Evolutionary conservation across 129 eudicot genomes (phyloP), one percentile per base, ranked within the genome.

Genomic region (Arctium minus): DNA sequence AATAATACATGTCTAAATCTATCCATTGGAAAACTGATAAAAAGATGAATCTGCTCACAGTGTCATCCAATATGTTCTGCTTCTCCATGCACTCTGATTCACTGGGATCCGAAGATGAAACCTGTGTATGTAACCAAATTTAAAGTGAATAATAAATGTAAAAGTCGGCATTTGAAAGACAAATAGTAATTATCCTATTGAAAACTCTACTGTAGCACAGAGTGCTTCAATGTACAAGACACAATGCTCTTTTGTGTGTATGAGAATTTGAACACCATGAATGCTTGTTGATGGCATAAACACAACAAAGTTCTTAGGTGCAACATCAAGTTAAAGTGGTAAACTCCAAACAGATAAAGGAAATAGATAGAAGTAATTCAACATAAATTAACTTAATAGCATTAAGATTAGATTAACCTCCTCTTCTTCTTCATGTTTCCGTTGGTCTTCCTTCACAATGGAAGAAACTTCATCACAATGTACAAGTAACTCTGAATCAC

Each of bases 351-450:
- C 7, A 53, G 27, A 22, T 22, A 22, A 22, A 44, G 50, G 2
- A 44, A n/a, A 60, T 60, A 60, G 13, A 56, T 4, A 60, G n/a
- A 60, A 17, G 67, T 60, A 60, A 60, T 17, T 6, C 67, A 73
- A 22, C 5, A 18, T 73, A 73, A 2, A 36, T 35, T 37, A 73
- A 39, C 30, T 31, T 53, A 5, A 5, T 13, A 36, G 77, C 70
- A 33, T 56, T 13, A 74, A 30, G 18, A 50, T 46, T 37, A 65
- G 46, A 79, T 77, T 46, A 75, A 81, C 92, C 90, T 79, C 78
- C 90, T 79, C 78, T 68, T 77, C 82, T 77, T 62, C 78, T 29
- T 62, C 65, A 0, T 62, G 31, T 81, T 38, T 46, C 73, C 5
- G 39, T 70, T 62, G 70, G 48, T 74, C 77, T 48, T 29, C 73